These are phyloP conservation scores for Aureobasidium mangrovei DNA, from an alignment of 2,329 filamentous ascomycete genomes.

Conservation along the genomic window DNA sequence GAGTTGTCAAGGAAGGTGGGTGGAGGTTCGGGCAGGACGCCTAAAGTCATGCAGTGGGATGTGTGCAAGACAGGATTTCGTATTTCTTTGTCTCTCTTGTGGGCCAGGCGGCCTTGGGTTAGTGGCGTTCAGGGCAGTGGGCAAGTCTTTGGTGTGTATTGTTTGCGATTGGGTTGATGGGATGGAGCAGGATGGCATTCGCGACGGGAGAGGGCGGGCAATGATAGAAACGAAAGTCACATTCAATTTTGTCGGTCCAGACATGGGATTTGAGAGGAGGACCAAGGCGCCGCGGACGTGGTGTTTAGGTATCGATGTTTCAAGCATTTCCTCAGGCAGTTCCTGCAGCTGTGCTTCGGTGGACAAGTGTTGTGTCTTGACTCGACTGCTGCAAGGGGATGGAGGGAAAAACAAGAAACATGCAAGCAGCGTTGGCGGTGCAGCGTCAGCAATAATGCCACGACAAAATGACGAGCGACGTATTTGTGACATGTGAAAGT, in stretches of 20 bases:
- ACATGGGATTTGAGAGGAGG: too few species aligned
- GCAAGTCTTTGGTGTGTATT: neutral
- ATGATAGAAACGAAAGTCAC: neutral
- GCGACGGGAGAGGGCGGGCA: neutral
- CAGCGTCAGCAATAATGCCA: too few species aligned
- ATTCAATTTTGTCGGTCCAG: too few species aligned
- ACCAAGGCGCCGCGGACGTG: too few species aligned
- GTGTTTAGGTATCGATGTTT: too few species aligned
- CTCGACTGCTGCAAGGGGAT: too few species aligned
- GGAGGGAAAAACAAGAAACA: neutral
- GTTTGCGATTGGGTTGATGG: neutral
- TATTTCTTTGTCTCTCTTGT: constrained; percentile 8
- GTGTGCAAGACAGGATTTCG: constrained; percentile 1
- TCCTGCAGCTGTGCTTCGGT: too few species aligned
- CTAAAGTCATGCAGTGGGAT: neutral
- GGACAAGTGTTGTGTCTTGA: too few species aligned
- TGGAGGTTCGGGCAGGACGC: constrained; percentile 55
- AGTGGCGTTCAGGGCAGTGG: neutral
- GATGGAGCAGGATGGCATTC: neutral
- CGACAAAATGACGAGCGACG: neutral
- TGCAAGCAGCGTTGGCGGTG: too few species aligned
- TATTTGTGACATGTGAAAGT: constrained; percentile 5
- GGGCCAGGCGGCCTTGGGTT: neutral
- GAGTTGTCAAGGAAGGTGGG: constrained; percentile 70
- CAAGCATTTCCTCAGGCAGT: too few species aligned